Base-by-base conservation (phyloP, 768 basidiomycete genomes). In the Saitozyma sp. region DNA sequence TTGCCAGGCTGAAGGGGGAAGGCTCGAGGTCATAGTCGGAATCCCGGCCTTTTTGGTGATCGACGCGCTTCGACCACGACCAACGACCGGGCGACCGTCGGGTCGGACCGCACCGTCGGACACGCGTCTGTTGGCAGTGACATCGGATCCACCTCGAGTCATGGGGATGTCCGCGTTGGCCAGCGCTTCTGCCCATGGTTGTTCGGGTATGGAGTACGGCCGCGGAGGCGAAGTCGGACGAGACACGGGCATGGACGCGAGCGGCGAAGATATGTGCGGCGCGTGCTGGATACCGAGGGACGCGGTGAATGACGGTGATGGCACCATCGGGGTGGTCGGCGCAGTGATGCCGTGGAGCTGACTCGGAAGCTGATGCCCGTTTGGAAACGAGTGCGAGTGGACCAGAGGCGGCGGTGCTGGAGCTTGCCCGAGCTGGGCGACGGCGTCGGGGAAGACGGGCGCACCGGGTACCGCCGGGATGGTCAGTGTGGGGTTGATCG, bases 361-460 rank as follows among this genome's bases (percentile, higher is more conserved):
- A 59, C 68, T 70, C 6, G 75, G 79, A 0, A 75, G 58, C 50
- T 77, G 73, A 59, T 76, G 73, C 8, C 72, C 75, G 37, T 76
- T 76, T 4, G 79, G 79, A 63, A 74, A 80, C 8, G 78, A 79
- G 56, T 80, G 79, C 4, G 78, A 75, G 62, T 79, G 78, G 5
- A 77, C 61, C 20, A 80, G 58, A 29, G 75, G 70, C 3, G 77
- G 77, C 29, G 78, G 68, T 29, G 56, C 60, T 43, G 63, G 55
- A 46, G n/a, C 45, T 11, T 17, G 13, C 3, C n/a, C n/a, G 45
- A 17, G 45, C 45, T 11, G 13, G 45, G 45, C 45, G 45, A 13
- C 11, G 45, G 45, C 45, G 45, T 46, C 45, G 45, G 11, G 45
- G 45, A 13, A 11, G 6, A 11, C n/a, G 45, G 45, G 11, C 45